Base-by-base conservation (phyloP, 192 early-diverging fungal species). In the Blastocladiella britannica region DNA sequence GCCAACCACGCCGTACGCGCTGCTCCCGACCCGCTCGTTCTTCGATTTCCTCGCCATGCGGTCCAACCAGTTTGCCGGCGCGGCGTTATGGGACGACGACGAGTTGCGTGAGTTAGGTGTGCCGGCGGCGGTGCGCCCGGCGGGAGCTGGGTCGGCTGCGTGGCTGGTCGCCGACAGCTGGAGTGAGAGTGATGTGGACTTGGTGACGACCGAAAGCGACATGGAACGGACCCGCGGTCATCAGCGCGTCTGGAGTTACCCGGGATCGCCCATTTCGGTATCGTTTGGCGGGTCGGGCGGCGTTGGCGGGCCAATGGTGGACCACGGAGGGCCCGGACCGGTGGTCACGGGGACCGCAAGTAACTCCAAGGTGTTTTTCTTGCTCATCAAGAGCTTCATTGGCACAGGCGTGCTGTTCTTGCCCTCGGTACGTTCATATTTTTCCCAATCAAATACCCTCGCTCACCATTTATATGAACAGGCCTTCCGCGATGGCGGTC, bases 401-500 rank as follows among this genome's bases (percentile, higher is more conserved):
- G 73, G 71, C 25, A 75, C 73, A 15, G 73, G 72, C 52, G 65
- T 70, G 30, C 62, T 74, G 54, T 74, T 74, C 62, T 53, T 74
- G 54, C 68, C 55, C 56, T 64, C 60, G 28, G 62, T 23, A 20
- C 37, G 29, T 26, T 28, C 4, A 7, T 5, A 25, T 25, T 3
- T 37, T n/a, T 55, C 30, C 29, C 25, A 29, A 43, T 27, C 51
- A 47, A 28, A 23, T 18, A 9, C 8, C 24, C 25, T 25, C 53
- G 37, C n/a, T 58, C 28, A 20, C 15, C 25, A 26, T 23, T 1
- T 23, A 23, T 28, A 51, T 31, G 51, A 43, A 55, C 43, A 43
- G 30, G 29, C 28, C 7, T 88, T 88, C 66, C 75, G 72, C 58
- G 84, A 86, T 60, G 86, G 86, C 28, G 84, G 84, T 18, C 58